Conservation (phyloP, 169 alveolate species). For the Eimeria necatrix region DNA sequence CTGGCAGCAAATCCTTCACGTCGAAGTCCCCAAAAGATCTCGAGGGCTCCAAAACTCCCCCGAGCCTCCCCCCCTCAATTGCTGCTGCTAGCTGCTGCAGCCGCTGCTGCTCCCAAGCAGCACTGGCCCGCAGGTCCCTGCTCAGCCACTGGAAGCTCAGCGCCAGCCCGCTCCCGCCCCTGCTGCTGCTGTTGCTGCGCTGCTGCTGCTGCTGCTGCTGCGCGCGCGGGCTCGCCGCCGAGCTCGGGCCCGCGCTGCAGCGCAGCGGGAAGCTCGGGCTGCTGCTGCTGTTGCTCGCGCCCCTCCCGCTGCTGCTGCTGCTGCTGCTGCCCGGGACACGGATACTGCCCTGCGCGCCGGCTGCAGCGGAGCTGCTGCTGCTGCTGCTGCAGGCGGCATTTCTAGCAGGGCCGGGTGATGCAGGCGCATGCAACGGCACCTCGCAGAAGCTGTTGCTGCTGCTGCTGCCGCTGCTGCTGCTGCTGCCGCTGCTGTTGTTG, state of each 20-base stretch:
- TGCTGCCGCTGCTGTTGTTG: background rate
- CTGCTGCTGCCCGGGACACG: too few relatives aligned
- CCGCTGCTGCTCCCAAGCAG: constrained; percentile 55
- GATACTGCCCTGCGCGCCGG: too few relatives aligned
- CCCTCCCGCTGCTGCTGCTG: too few relatives aligned
- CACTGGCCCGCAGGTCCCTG: constrained; percentile 65
- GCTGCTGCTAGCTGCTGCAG: background rate
- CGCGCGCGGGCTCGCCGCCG: too few relatives aligned
- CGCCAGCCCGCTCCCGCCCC: background rate
- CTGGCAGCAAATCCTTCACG: constrained; percentile 73
- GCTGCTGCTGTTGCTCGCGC: too few relatives aligned
- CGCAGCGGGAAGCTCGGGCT: too few relatives aligned
- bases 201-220: too few relatives aligned
- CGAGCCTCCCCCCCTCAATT: constrained; percentile 68
- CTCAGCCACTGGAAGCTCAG: constrained; percentile 41
- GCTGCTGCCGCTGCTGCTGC: constrained; percentile 12
- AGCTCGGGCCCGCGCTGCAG: too few relatives aligned
- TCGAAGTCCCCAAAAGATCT: constrained; percentile 81
- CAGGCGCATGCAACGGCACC: too few relatives aligned
- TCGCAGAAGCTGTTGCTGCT: background rate
- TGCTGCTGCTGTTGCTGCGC: constrained; percentile 1
- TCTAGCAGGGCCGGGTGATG: too few relatives aligned
- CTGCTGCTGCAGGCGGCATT: too few relatives aligned
- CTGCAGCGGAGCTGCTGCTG: too few relatives aligned
- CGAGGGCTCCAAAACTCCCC: constrained; percentile 77